phyloP scores from a whole-genome alignment of 495 filamentous ascomycete genomes.

The Lepraria neglecta region DNA sequence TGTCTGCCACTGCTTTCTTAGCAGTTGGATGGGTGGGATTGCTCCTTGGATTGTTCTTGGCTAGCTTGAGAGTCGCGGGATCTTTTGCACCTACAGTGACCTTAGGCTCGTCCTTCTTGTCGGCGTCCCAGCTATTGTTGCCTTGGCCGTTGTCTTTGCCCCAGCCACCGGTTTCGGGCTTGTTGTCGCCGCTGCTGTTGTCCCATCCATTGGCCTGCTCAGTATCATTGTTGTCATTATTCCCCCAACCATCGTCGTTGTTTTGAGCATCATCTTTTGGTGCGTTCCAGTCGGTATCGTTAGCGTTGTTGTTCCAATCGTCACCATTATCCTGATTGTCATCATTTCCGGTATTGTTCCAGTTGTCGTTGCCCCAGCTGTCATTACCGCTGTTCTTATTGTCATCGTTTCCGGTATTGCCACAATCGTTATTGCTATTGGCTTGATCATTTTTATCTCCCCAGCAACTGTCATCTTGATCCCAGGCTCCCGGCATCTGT shows the following conservation, averaged over 20 bases:
- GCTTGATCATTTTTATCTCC: not conserved
- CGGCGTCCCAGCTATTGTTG: conserved; percentile 2
- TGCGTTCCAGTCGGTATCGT: conserved; percentile 3
- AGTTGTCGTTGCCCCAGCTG: conserved; percentile 8
- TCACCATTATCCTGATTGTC: not conserved
- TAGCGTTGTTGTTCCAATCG: conserved; percentile 7
- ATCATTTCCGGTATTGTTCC: conserved; percentile 3
- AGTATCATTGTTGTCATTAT: conserved; percentile 4
- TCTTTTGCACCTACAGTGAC: conserved; percentile 13
- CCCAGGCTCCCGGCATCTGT: conserved; percentile 8
- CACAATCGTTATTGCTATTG: conserved; percentile 13
- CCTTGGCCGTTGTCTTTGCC: not conserved
- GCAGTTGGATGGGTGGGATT: not conserved
- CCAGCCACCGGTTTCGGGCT: conserved; percentile 1
- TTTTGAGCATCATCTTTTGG: conserved; percentile 4
- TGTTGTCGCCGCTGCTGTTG: conserved; percentile 1
- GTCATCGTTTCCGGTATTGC: not conserved
- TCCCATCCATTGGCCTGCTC: conserved; percentile 10
- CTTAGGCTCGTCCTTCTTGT: conserved; percentile 3
- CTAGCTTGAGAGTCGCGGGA: not conserved
- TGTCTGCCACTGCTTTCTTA: too few species aligned
- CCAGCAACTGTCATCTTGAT: not conserved
- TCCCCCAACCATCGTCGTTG: conserved; percentile 8
- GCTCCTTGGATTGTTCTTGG: not conserved
- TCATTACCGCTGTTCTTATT: not conserved